Conservation (phyloP, 2,329 filamentous ascomycete species). For the Pseudogymnoascus sp. region DNA sequence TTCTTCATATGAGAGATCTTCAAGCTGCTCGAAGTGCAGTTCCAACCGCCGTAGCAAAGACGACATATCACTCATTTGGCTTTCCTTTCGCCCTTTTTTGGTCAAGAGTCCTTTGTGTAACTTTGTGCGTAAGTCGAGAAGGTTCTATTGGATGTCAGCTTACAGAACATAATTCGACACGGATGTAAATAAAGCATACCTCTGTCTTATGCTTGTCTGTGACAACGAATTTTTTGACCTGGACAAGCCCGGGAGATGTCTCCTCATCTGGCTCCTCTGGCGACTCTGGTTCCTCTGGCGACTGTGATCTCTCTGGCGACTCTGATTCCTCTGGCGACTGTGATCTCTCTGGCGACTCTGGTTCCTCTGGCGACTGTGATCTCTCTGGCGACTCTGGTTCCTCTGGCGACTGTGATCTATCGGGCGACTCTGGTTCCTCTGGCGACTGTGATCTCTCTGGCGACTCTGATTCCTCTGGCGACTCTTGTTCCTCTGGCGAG, state of each 20-base stretch:
- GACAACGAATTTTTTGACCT: not conserved
- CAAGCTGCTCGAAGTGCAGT: not conserved
- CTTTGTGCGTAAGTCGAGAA: not conserved
- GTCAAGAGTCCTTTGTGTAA: not conserved
- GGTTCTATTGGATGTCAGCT: not conserved
- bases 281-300: too few relatives aligned
- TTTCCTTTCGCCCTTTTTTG: not conserved
- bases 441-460: too few relatives aligned
- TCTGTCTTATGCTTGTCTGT: not conserved
- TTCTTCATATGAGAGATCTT: not conserved
- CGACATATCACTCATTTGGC: not conserved
- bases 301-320: too few relatives aligned
- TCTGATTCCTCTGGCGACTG: too few relatives aligned
- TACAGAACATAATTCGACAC: not conserved
- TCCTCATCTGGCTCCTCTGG: not conserved
- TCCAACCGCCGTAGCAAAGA: not conserved
- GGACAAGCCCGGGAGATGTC: not conserved
- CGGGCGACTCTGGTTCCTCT: too few relatives aligned
- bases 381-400: too few relatives aligned
- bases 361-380: too few relatives aligned
- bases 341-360: too few relatives aligned
- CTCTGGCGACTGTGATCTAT: too few relatives aligned
- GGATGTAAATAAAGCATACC: not conserved
- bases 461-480: not conserved
- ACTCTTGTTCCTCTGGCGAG: not conserved